Base-by-base conservation (phyloP, 2,329 filamentous ascomycete genomes). In the Zymoseptoria brevis region DNA sequence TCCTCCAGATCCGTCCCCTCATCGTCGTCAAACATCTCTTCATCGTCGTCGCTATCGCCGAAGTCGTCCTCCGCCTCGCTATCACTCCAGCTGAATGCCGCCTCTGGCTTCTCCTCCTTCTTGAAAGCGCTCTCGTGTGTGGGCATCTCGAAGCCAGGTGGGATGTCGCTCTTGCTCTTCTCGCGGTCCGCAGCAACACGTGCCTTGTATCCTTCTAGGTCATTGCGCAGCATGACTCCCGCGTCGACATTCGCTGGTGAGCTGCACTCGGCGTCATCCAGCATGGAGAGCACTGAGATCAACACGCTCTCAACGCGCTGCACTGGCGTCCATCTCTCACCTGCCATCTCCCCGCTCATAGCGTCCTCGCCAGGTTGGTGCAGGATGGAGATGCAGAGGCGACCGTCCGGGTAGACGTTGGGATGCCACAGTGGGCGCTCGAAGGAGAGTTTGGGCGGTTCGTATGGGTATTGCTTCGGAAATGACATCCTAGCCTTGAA, bases 211-310 rank as follows among this genome's bases (percentile, higher is more conserved):
- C 79, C 74, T 1, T 79, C 77, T 0, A 85, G 84, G 30, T 87
- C 76, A 67, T 92, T 90, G 61, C 93, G 86, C 69, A 95, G 87
- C 79, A 91, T 83, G 22, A 96, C 87, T 59, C 90, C 85, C 1
- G 94, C 93, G 67, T 97, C 93, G 57, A 97, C 92, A 72, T 97
- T 97, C 63, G 93, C 94, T 0, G 94, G 90, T 0, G 91, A 96
- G 67, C 86, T 90, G 69, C 95, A 90, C 75, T 99, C 93, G 13
- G 93, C 90, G 68, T 96, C 90, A 72, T 97, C 94, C 57, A 99
- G 85, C 2, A 99, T 84, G 5, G 94, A 87, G 7, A 97, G 83
- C 19, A 97, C 89, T 8, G 90, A 96, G 62, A 96, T 90, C 19
- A 99, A 83, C 41, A 99, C 92, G 2, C 91, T 95, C 77, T 97